Conservation (phyloP, 768 basidiomycete species). For the Podaxis rugospora region DNA sequence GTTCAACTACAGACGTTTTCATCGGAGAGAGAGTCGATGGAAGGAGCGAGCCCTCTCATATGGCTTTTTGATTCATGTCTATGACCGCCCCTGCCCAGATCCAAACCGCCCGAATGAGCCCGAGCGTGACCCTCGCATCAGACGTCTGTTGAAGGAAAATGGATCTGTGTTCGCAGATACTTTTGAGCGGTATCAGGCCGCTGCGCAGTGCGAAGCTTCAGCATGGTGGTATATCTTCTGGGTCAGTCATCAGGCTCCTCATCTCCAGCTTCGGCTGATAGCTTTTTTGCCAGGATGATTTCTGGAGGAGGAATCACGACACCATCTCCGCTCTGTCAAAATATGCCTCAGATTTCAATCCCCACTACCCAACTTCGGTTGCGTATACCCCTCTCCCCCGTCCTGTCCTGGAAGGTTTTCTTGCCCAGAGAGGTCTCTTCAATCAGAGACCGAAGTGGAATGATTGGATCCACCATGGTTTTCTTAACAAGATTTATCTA, state of each 20-base stretch:
- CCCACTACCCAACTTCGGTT: conserved; percentile 66
- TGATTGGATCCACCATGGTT: conserved; percentile 57
- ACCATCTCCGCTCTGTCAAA: conserved; percentile 45
- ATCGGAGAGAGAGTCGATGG: conserved; percentile 40
- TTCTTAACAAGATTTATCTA: conserved; percentile 70
- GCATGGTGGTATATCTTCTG: conserved; percentile 83
- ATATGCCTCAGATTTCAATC: conserved; percentile 61
- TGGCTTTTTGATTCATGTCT: conserved; percentile 57
- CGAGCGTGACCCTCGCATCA: conserved; percentile 55
- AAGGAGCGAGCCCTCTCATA: conserved; percentile 59
- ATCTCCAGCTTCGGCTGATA: neutral
- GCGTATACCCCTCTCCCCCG: conserved; percentile 70
- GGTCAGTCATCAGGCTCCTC: conserved; percentile 35
- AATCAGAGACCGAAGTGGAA: conserved; percentile 36
- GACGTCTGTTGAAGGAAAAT: conserved; percentile 41
- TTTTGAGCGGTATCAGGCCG: conserved; percentile 48
- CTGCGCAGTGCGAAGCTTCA: conserved; percentile 42
- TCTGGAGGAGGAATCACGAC: conserved; percentile 67
- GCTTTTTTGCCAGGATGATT: conserved; percentile 51
- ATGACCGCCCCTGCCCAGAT: conserved; percentile 44
- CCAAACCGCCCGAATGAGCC: conserved; percentile 36
- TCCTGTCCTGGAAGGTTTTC: conserved; percentile 57
- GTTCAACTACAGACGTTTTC: conserved; percentile 46
- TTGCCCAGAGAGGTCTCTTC: conserved; percentile 56
- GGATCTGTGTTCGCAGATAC: conserved; percentile 42